A percentile compares a stretch with the other conserved stretches of the same genome.
These are phyloP conservation scores for Botrytis cinerea DNA, from an alignment of 2,329 filamentous ascomycete genomes.

Conservation along the genomic window DNA sequence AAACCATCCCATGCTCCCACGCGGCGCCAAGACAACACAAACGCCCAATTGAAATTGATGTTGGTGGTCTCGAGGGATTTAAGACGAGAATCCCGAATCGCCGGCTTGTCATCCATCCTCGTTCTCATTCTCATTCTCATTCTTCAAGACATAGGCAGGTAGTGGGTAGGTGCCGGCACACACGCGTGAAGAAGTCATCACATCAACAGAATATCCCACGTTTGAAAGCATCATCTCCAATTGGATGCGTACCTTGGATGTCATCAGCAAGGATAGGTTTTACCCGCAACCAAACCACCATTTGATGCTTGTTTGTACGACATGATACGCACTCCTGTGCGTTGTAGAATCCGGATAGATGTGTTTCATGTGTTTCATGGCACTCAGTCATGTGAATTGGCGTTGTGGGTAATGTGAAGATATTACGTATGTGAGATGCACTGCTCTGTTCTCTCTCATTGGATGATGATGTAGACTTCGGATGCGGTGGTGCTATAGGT, in stretches of 20 bases:
- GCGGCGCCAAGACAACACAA: conserved; percentile 1
- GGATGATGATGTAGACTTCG: not conserved
- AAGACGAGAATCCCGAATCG: not conserved
- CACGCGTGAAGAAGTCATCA: not conserved
- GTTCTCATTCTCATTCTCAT: not conserved
- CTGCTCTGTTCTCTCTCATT: not conserved
- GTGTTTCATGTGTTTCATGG: conserved; percentile 10
- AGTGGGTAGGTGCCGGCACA: not conserved
- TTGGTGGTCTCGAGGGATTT: not conserved
- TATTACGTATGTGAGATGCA: not conserved
- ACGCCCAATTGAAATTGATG: not conserved
- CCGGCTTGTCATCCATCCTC: not conserved
- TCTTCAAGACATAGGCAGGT: not conserved
- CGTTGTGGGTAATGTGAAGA: not conserved
- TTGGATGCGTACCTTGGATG: not conserved
- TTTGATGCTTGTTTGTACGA: conserved; percentile 15
- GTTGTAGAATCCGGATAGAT: not conserved
- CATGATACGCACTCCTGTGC: not conserved
- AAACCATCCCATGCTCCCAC: conserved; percentile 11
- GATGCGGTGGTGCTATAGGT: not conserved
- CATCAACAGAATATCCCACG: not conserved
- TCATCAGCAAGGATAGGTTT: conserved; percentile 10
- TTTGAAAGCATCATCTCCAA: conserved; percentile 1
- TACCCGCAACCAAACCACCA: conserved; percentile 6
- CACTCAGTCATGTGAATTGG: conserved; percentile 3